A percentile compares a stretch with the other conserved stretches of the same genome.
These are phyloP conservation scores for Sarocladium kiliense DNA, from an alignment of 2,329 filamentous ascomycete species.

Conservation along the genomic window DNA sequence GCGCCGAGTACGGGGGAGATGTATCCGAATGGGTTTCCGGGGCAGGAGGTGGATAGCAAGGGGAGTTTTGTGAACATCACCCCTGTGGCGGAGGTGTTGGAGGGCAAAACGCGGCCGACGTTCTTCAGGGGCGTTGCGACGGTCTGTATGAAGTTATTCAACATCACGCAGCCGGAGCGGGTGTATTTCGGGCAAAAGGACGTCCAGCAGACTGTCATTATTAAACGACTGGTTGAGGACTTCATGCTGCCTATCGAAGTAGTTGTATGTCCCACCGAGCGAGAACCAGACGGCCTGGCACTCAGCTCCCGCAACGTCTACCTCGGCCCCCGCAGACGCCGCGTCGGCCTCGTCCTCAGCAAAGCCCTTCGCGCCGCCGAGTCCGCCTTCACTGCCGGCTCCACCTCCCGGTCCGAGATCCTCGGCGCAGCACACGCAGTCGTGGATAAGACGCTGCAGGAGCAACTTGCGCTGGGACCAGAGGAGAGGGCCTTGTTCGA, in stretches of 20 bases:
- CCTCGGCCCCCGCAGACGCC: constrained; percentile 69
- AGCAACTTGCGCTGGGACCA: constrained; percentile 57
- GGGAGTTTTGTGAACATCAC: constrained; percentile 92
- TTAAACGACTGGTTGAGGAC: constrained; percentile 81
- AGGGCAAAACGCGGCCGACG: constrained; percentile 80
- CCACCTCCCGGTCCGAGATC: constrained; percentile 56
- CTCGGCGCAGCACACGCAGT: constrained; percentile 65
- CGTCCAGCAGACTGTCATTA: constrained; percentile 89
- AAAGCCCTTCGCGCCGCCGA: constrained; percentile 68
- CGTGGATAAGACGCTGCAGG: constrained; percentile 45
- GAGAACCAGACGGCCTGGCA: constrained; percentile 78
- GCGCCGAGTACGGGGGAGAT: constrained; percentile 77
- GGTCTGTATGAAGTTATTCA: constrained; percentile 77
- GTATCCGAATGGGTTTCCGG: constrained; percentile 78
- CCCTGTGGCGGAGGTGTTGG: constrained; percentile 73
- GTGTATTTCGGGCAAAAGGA: constrained; percentile 98
- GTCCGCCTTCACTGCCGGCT: constrained; percentile 51
- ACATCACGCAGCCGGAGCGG: constrained; percentile 53
- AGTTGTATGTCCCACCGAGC: constrained; percentile 66
- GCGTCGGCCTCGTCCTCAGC: constrained; percentile 66
- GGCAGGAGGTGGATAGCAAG: constrained; percentile 65
- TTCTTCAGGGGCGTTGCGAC: constrained; percentile 97
- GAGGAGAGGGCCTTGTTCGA: constrained; percentile 66
- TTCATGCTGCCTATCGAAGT: constrained; percentile 76
- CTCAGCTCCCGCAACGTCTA: constrained; percentile 94